Conservation (phyloP, 2,329 filamentous ascomycete species). For the Aulographum hederae region DNA sequence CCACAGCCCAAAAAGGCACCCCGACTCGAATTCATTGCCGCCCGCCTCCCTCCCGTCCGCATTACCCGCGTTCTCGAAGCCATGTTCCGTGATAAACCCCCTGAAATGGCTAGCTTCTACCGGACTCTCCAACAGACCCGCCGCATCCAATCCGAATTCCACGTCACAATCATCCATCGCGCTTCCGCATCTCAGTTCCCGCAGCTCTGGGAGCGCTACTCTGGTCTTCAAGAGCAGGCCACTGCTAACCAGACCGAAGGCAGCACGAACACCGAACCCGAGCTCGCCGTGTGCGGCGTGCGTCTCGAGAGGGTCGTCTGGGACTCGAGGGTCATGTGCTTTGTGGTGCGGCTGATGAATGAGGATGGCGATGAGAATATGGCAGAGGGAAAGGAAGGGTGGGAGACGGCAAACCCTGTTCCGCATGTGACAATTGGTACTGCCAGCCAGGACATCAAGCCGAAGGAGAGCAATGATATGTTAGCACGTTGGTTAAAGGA, state of each 20-base stretch:
- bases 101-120: slow-evolving; percentile 49
- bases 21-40: slow-evolving; percentile 46
- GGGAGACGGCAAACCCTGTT: slow-evolving; percentile 53
- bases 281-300: slow-evolving; percentile 47
- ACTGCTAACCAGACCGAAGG: slow-evolving; percentile 9
- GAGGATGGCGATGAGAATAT: slow-evolving; percentile 9
- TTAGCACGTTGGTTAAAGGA: slow-evolving; percentile 54
- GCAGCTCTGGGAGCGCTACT: slow-evolving; percentile 60
- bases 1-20: slow-evolving; percentile 24
- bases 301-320: slow-evolving; percentile 54
- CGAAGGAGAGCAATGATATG: slow-evolving; percentile 84
- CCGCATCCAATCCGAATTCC: slow-evolving; percentile 71
- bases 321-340: slow-evolving; percentile 75
- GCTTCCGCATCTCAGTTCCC: slow-evolving; percentile 40
- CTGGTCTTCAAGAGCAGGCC: slow-evolving; percentile 31
- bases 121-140: slow-evolving; percentile 52
- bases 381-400: too few species aligned
- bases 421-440: slow-evolving; percentile 88
- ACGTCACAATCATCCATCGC: slow-evolving; percentile 85
- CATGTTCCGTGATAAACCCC: slow-evolving; percentile 41
- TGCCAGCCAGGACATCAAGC: slow-evolving; percentile 54
- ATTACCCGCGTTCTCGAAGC: slow-evolving; percentile 45
- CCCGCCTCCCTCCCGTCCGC: slow-evolving; percentile 32
- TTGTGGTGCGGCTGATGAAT: slow-evolving; percentile 47
- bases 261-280: slow-evolving; percentile 22